Evolutionary conservation across 2,329 filamentous ascomycete genomes (phyloP).

Genomic region (Didymella exigua): DNA sequence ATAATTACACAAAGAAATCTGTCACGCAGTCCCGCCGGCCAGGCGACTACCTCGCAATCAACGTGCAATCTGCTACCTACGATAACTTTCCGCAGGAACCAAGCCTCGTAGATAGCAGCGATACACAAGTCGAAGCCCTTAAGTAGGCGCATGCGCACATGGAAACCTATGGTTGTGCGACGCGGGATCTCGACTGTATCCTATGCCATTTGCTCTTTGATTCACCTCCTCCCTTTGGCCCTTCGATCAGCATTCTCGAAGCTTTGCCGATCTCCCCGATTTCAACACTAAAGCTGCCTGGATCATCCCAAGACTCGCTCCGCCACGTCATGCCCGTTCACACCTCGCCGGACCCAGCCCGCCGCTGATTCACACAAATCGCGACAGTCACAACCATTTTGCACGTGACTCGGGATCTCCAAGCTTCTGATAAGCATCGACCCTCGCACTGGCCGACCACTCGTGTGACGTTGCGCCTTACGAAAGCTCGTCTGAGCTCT

Average conservation of each 20-base stretch:
- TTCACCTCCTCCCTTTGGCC: not conserved
- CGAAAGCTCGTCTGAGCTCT: constrained; percentile 12
- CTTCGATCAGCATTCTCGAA: constrained; percentile 17
- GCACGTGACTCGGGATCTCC: constrained; percentile 8
- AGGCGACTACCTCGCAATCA: constrained; percentile 9
- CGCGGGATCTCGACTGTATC: not conserved
- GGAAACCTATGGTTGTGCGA: not conserved
- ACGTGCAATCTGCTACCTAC: constrained; percentile 3
- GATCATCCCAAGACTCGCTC: constrained; percentile 12
- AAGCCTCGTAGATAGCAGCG: constrained; percentile 8
- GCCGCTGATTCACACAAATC: constrained; percentile 12
- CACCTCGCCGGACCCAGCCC: constrained; percentile 6
- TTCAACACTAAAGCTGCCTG: constrained; percentile 3
- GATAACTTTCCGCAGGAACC: constrained; percentile 1
- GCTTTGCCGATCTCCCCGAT: constrained; percentile 17
- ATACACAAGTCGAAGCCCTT: not conserved
- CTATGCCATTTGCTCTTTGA: not conserved
- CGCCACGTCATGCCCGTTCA: constrained; percentile 5
- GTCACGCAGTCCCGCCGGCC: constrained; percentile 4
- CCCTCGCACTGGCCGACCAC: constrained; percentile 10
- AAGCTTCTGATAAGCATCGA: constrained; percentile 16
- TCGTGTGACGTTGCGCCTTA: constrained; percentile 12
- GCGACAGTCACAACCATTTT: constrained; percentile 4
- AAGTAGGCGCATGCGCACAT: constrained; percentile 1
- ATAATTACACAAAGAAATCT: constrained; percentile 12